Conservation (phyloP, 805 yeast species). For the Ogataea pilisensis region DNA sequence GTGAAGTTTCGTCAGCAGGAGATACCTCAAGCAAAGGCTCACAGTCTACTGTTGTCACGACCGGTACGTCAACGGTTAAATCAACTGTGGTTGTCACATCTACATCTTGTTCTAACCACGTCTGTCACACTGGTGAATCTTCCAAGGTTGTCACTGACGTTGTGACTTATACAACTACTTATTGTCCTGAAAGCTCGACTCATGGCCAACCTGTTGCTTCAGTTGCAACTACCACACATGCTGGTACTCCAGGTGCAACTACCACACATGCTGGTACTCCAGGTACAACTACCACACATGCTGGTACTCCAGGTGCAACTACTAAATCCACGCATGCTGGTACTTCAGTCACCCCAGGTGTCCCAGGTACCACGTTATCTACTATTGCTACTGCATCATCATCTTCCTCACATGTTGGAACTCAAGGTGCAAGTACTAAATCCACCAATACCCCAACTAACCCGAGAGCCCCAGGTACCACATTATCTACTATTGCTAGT, state of each 20-base stretch:
- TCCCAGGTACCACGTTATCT: not conserved
- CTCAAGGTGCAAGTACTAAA: not conserved
- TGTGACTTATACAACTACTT: not conserved
- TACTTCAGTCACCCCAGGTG: too few relatives aligned
- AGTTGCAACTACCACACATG: not conserved
- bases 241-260: not conserved
- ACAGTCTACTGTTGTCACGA: too few relatives aligned
- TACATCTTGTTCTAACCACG: not conserved
- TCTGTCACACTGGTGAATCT: too few relatives aligned
- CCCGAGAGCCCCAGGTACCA: too few relatives aligned
- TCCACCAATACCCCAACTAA: too few relatives aligned
- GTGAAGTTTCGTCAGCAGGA: too few relatives aligned
- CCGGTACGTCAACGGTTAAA: not conserved
- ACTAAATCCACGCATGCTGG: not conserved
- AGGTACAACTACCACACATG: too few relatives aligned
- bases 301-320: not conserved
- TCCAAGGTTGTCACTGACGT: not conserved
- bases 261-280: not conserved
- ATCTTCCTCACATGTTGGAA: not conserved
- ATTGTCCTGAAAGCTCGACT: not conserved
- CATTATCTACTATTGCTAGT: not conserved
- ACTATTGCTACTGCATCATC: not conserved
- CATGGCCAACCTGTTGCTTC: not conserved
- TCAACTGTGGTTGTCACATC: not conserved
- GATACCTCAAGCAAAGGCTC: too few relatives aligned